Base-by-base conservation (phyloP, 108 stramenopile genomes). In the Aureococcus anophagefferens region DNA sequence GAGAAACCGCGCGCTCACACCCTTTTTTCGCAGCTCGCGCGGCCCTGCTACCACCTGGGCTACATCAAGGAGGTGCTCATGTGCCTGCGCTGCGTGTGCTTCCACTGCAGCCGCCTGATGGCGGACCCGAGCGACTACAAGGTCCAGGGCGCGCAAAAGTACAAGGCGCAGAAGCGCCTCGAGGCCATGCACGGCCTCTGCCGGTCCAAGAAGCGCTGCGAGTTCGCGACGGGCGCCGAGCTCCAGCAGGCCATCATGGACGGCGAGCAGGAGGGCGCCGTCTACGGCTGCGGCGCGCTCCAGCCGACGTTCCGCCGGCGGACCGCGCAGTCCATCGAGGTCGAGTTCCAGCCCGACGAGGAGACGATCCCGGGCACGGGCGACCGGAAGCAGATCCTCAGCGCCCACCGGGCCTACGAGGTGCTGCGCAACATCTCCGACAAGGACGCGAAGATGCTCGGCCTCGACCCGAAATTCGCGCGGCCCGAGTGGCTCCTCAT, bases 401-500 rank as follows among this genome's bases (percentile, higher is more conserved):
- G 86, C 45, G 96, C 96, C 63, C 79, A 82, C 44, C 84, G 85
- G 80, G 93, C 82, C 30, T 89, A 90, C 51, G 89, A 93, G 67
- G 86, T 98, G 67, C 88, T 96, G 37, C 87, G 86, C 72, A 91
- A 88, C 68, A 92, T 99, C 84, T 84, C 89, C 66, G 93, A 94
- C 64, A 92, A 95, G 66, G 96, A 97, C 68, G 83, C 88, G 70
- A 84, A 83, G 73, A 76, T 76, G 13, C 84, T 99, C 62, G 98
- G 98, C 40, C 83, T 98, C 36, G 87, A 98, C 80, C 85, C 91
- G 35, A 81, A 84, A 62, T 91, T 84, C 77, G 90, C 93, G n/a
- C 88, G 95, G 31, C 96, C 98, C 4, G 96, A 97, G 70, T 99
- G 96, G 96, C 84, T 96, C 77, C 74, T 96, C 31, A 83, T 94